Percentiles rank a stretch among this genome's conserved stretches.
phyloP scores from a whole-genome alignment of 140 eudicot genomes.

The Ambrosia hybrid region DNA sequence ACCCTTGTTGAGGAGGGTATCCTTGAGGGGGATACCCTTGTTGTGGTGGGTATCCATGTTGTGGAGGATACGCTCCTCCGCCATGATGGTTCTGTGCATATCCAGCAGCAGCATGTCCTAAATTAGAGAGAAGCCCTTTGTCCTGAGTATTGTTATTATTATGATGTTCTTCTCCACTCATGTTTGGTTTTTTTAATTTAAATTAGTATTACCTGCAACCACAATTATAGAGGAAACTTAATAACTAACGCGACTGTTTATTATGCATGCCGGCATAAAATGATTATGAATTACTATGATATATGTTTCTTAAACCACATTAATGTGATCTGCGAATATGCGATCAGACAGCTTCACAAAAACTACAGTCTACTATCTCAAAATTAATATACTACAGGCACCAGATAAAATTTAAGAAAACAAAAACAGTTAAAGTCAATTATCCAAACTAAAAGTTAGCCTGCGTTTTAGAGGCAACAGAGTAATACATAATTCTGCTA shows the following conservation, averaged over 20 bases:
- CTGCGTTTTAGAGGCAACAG: background rate
- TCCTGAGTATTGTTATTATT: constrained; percentile 24
- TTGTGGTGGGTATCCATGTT: constrained; percentile 33
- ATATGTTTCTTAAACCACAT: constrained; percentile 10
- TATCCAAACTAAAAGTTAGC: background rate
- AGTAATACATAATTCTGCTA: background rate
- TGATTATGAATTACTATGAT: background rate
- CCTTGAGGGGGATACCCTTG: constrained; percentile 33
- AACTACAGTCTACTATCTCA: constrained; percentile 10
- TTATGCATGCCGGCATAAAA: too few relatives aligned
- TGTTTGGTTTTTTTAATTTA: constrained; percentile 13
- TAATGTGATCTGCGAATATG: background rate
- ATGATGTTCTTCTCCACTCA: constrained; percentile 47
- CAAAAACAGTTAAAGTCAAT: background rate
- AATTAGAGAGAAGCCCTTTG: constrained; percentile 41
- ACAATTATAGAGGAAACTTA: background rate
- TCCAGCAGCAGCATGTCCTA: constrained; percentile 54
- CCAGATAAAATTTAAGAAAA: too few relatives aligned
- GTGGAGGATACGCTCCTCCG: constrained; percentile 56
- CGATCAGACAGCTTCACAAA: constrained; percentile 13
- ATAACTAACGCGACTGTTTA: background rate
- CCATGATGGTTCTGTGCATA: constrained; percentile 41
- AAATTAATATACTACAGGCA: too few relatives aligned
- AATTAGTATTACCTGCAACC: constrained; percentile 11
- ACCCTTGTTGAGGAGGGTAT: constrained; percentile 38